Evolutionary conservation across 305 asterid species (phyloP).

Genomic region (Fraxinus ornus): DNA sequence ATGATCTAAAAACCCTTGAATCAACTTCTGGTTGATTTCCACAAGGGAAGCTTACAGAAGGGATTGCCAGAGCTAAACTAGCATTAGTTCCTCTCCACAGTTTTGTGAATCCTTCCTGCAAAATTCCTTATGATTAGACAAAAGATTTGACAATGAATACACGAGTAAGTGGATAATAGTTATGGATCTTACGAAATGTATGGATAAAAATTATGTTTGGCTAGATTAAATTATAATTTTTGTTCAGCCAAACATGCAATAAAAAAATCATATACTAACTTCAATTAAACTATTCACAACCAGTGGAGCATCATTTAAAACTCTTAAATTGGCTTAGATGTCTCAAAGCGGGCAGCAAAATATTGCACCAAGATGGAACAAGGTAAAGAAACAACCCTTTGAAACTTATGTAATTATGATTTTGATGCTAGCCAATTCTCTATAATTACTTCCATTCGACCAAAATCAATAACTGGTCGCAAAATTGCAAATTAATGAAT

Average conservation of each 20-base stretch:
- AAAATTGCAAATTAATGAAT: background rate
- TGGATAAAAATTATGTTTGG: background rate
- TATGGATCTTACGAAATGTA: background rate
- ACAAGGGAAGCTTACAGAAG: slow-evolving; percentile 51
- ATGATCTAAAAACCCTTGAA: slow-evolving; percentile 9
- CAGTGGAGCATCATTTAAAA: background rate
- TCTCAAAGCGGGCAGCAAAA: background rate
- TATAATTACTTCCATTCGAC: background rate
- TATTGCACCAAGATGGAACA: background rate
- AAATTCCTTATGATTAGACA: slow-evolving; percentile 16
- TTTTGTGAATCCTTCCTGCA: slow-evolving; percentile 78
- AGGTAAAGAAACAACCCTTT: background rate
- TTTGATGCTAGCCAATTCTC: background rate
- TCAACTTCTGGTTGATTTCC: slow-evolving; percentile 13
- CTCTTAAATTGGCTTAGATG: background rate
- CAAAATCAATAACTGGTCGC: background rate
- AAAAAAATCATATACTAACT: background rate
- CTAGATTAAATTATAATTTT: background rate
- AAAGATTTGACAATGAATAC: background rate
- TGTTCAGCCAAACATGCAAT: background rate
- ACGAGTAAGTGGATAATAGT: background rate
- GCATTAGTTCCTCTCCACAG: slow-evolving; percentile 94
- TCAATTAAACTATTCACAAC: background rate
- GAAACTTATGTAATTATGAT: background rate
- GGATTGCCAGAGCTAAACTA: slow-evolving; percentile 78